These are phyloP conservation scores for Priceomyces medius DNA, from an alignment of 805 yeast species.

Conservation along the genomic window DNA sequence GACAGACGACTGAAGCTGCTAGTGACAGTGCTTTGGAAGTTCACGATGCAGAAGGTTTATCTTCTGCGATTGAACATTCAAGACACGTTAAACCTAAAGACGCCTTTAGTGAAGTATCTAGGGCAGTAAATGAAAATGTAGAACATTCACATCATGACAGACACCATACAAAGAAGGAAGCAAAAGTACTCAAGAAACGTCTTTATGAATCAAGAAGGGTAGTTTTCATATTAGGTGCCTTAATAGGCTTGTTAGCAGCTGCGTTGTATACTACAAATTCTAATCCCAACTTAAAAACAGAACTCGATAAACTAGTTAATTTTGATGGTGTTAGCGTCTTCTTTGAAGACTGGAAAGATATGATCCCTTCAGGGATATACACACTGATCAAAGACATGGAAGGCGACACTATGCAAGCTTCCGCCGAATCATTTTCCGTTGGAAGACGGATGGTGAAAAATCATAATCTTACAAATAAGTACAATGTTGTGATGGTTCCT, in stretches of 20 bases:
- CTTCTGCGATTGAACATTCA: not conserved
- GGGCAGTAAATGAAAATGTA: not conserved
- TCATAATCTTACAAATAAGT: conserved; percentile 52
- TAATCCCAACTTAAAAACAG: conserved; percentile 42
- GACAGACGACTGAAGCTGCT: not conserved
- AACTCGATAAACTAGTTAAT: conserved; percentile 48
- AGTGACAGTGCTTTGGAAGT: not conserved
- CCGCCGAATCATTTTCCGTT: conserved; percentile 84
- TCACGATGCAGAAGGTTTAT: not conserved
- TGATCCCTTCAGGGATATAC: conserved; percentile 65
- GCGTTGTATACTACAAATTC: conserved; percentile 49
- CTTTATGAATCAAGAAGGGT: conserved; percentile 54
- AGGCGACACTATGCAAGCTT: conserved; percentile 42
- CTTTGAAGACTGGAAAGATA: conserved; percentile 71
- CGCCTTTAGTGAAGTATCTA: not conserved
- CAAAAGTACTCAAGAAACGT: conserved; percentile 16
- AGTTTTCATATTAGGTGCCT: conserved; percentile 67
- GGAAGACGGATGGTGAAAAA: conserved; percentile 62
- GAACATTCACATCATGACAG: conserved; percentile 8
- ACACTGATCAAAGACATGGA: conserved; percentile 59
- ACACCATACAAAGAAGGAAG: conserved; percentile 41
- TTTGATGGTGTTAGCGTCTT: conserved; percentile 59
- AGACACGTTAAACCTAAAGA: not conserved
- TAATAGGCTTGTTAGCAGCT: conserved; percentile 67
- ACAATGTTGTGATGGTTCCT: conserved; percentile 90